These are phyloP conservation scores for Pichia sp. DNA, from an alignment of 1,139 yeast species.

Conservation along the genomic window DNA sequence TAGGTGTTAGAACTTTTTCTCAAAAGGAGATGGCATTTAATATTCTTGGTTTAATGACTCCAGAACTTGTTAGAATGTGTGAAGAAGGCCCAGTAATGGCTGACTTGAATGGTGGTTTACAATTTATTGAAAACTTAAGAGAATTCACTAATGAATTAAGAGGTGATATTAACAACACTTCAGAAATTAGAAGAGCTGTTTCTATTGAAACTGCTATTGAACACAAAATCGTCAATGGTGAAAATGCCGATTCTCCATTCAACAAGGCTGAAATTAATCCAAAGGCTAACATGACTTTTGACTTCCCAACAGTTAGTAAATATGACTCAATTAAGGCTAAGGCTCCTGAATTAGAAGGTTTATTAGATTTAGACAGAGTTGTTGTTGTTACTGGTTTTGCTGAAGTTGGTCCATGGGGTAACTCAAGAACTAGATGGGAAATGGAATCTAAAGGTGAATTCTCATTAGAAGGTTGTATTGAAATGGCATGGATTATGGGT, in stretches of 20 bases:
- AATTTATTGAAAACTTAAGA: constrained; percentile 85
- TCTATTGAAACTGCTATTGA: constrained; percentile 89
- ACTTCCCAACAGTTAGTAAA: constrained; percentile 81
- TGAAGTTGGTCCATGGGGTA: constrained; percentile 99
- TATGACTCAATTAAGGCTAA: constrained; percentile 65
- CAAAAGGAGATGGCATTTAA: constrained; percentile 99
- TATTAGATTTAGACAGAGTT: constrained; percentile 85
- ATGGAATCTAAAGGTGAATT: constrained; percentile 95
- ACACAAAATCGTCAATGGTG: constrained; percentile 88
- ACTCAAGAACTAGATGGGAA: constrained; percentile 98
- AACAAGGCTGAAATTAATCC: constrained; percentile 72
- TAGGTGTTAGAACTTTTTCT: constrained; percentile 95
- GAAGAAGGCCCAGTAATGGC: constrained; percentile 96
- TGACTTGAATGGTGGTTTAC: constrained; percentile 97
- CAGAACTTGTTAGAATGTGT: constrained; percentile 76
- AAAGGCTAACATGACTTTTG: constrained; percentile 90
- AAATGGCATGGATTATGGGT: constrained; percentile 99
- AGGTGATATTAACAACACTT: constrained; percentile 71
- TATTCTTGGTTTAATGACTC: constrained; percentile 87
- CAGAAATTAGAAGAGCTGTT: constrained; percentile 93
- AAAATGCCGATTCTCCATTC: constrained; percentile 80
- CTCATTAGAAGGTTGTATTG: constrained; percentile 97
- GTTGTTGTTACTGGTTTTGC: constrained; percentile 95
- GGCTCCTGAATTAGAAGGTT: constrained; percentile 78
- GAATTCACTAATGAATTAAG: constrained; percentile 79